Base-by-base conservation (phyloP, 225 moss, liverwort and hornwort species). In the Polytrichum commune region DNA sequence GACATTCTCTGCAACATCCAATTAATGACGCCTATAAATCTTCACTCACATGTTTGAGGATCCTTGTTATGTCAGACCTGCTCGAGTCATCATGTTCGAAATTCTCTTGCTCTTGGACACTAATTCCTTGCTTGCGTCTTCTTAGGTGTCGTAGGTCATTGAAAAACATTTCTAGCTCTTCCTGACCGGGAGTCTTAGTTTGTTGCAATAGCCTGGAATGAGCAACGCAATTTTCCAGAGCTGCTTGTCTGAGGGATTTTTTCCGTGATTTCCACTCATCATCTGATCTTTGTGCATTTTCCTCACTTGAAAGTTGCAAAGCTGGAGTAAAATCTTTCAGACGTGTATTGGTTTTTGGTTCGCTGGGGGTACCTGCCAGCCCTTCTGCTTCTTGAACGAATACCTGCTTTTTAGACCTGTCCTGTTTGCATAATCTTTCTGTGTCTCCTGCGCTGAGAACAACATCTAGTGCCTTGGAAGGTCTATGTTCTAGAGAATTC, bases 161-260 rank as follows among this genome's bases (percentile, higher is more conserved):
- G 46, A 46, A 46, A 16, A 13, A 13, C 46, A 46, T 46, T 46
- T 46, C 46, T 13, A 4, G 46, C 46, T 46, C 13, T 46, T 46
- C 46, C 33, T 65, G 65, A n/a, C 33, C 35, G 33, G 65, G 65
- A 7, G n/a, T 18, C 5, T 32, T 19, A 5, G 29, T 65, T 65
- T 65, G 28, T 29, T 29, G 16, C 29, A 32, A 5, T 7, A 35
- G 33, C 65, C 19, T 20, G 18, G 29, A 65, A 65, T 29, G 19
- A 27, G 29, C 30, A 20, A 65, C 7, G 19, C 65, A 1, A 29
- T 30, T 29, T 65, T 65, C 30, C 28, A 30, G 29, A 4, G 65
- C 65, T 65, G 28, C 20, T 27, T 65, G 32, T 65, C 65, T 65
- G 27, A 65, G 65, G 32, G 65, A 27, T 65, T 65, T 28, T 30